A percentile compares a stretch with the other conserved stretches of the same genome.
Evolutionary conservation across 2,329 filamentous ascomycete species (phyloP).

Genomic region (Aspergillus spinulosporus): DNA sequence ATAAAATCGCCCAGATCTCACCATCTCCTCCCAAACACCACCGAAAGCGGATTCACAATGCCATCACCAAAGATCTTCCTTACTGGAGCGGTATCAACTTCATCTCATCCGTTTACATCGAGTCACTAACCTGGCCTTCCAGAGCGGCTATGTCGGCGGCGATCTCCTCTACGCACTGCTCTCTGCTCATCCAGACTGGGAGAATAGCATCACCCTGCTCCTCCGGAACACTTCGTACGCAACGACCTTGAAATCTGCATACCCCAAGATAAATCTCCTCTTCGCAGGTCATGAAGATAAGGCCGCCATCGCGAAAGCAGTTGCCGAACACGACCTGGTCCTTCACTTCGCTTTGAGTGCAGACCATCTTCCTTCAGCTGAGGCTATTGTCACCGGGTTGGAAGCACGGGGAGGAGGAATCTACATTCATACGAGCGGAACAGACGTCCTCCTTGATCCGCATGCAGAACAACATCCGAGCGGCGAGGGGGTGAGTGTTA

Average conservation of each 20-base stretch:
- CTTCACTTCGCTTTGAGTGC: not conserved
- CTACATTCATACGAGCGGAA: slow-evolving; percentile 6
- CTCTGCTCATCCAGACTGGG: not conserved
- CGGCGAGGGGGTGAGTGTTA: not conserved
- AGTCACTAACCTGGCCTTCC: too few species aligned
- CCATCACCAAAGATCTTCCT: too few species aligned
- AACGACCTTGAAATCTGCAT: not conserved
- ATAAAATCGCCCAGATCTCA: too few species aligned
- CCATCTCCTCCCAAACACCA: too few species aligned
- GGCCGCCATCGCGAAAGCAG: not conserved
- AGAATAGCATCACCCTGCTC: not conserved
- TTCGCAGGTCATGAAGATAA: not conserved
- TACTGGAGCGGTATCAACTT: too few species aligned
- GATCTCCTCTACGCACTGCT: too few species aligned
- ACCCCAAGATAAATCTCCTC: not conserved
- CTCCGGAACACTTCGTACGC: not conserved
- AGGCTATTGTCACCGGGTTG: not conserved
- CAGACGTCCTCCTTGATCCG: not conserved
- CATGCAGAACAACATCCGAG: not conserved
- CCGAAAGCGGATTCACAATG: too few species aligned
- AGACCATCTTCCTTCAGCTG: not conserved
- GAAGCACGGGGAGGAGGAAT: not conserved
- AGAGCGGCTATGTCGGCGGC: too few species aligned
- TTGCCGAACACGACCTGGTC: not conserved
- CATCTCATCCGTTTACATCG: too few species aligned